Base-by-base conservation (phyloP, 495 filamentous ascomycete genomes). In the Aspergillus nidulans region DNA sequence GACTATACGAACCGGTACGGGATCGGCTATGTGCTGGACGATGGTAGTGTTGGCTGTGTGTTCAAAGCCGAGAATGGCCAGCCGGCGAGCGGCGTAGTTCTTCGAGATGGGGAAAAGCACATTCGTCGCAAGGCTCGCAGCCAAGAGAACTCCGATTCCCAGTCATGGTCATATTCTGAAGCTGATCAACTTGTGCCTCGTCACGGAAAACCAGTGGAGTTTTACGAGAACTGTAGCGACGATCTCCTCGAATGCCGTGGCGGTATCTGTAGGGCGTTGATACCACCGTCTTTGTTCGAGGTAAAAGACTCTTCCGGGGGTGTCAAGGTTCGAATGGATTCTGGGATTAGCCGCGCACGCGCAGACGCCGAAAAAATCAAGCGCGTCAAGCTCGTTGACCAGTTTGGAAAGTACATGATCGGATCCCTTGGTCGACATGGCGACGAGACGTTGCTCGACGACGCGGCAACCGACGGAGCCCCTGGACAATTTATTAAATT, bases 381-480 rank as follows among this genome's bases (percentile, higher is more conserved):
- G 65, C 81, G 87, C 39, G 79, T 94, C 51, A 83, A 86, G 36
- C 74, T 96, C 38, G 96, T 92, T 79, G 88, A 88, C 63, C 91
- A 92, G 63, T 96, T 97, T 61, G 91, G 88, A 50, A 90, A 90
- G 65, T 98, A 97, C 67, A 97, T 98, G 94, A 85, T 85, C 56
- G 68, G 83, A 63, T 70, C 77, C 45, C 60, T 85, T 57, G 66
- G 80, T 52, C 64, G 77, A 69, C 65, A 80, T 68, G 69, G 80
- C 50, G 69, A 73, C 38, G 72, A 75, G 19, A 66, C 58, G 5
- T 56, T 72, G 7, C 56, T 59, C 9, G 66, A 66, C 13, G 69
- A 69, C 18, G 62, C 68, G 1, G 3, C 57, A 24, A 59, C 59
- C 48, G 61, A 65, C 40, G 64, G 70, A 41, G 72, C 61, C 55